phyloP scores from a whole-genome alignment of 352 stramenopile species.

The Globisporangium orthogonon region DNA sequence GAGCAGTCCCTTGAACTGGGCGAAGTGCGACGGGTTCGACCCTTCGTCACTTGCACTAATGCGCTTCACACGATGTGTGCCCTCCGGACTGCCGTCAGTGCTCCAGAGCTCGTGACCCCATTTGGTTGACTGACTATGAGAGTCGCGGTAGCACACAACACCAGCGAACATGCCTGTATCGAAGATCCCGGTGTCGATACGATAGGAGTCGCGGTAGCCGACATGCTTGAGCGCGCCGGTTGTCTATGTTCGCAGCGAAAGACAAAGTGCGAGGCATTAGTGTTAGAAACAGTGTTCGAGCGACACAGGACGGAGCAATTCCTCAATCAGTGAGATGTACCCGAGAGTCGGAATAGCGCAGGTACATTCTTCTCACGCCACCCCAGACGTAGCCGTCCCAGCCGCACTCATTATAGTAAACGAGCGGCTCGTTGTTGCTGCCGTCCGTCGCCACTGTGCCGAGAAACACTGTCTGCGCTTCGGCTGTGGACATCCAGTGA shows the following conservation, averaged over 20 bases:
- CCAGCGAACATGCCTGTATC: conserved; percentile 60
- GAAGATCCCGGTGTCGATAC: conserved; percentile 34
- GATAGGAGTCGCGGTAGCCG: conserved; percentile 67
- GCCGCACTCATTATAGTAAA: conserved; percentile 85
- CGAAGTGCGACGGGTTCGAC: conserved; percentile 30
- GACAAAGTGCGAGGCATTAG: not conserved
- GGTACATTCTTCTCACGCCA: conserved; percentile 45
- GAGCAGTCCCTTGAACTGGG: conserved; percentile 28
- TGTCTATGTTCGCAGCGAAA: conserved; percentile 10
- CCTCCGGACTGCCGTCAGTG: conserved; percentile 67
- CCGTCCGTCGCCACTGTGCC: conserved; percentile 22
- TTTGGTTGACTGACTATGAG: not conserved
- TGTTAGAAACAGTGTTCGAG: not conserved
- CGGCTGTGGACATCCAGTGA: conserved; percentile 77
- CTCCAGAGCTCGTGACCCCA: conserved; percentile 68
- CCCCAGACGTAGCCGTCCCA: conserved; percentile 79
- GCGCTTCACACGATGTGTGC: conserved; percentile 53
- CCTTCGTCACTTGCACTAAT: conserved; percentile 22
- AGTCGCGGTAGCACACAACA: conserved; percentile 56
- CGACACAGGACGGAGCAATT: not conserved
- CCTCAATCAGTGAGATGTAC: conserved; percentile 9
- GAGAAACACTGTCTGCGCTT: conserved; percentile 41
- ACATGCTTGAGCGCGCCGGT: conserved; percentile 84
- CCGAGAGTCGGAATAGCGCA: conserved; percentile 84
- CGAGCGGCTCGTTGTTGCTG: conserved; percentile 26